Evolutionary conservation across 2,329 filamentous ascomycete genomes (phyloP), one percentile per base, ranked within the genome.

Genomic region (Coleophoma crateriformis): DNA sequence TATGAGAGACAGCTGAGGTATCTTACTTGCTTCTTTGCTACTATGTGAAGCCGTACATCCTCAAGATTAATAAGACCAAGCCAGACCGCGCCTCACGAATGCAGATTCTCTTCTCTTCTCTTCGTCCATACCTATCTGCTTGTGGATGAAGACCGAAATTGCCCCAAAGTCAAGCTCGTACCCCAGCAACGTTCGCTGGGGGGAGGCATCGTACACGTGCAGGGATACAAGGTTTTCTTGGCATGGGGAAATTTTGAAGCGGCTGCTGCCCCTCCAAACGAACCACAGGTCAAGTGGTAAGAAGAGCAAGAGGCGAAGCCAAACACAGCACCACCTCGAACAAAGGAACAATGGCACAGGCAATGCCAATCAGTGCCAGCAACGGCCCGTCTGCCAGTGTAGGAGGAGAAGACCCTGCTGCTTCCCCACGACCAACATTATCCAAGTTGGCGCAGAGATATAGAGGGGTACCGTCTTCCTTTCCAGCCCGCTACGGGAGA

Each of bases 381-480:
- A 48, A 59, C 34, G 49, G 12, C 12, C 11, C 52, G 33, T 54
- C 52, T 17, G 48, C 52, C 14, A 55, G 50, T 46, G 57, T 59
- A 51, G 52, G 57, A 52, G 56, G 58, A 13, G 41, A 3, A 12
- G 41, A 13, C 13, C 56, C 56, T 35, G 49, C 56, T 32, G 54
- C 58, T 7, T 53, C 43, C 51, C 15, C 55, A 6, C 46, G 50
- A 13, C 37, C 63, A 2, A 39, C 56, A 33, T 50, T 64, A 12
- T 62, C 62, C 4, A 59, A 58, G 58, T 59, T 40, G 43, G 55
- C 56, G 48, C 69, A 55, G 68, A 75, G 70, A 74, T 55, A 81
- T 77, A 43, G 76, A 78, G 62, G 82, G 76, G 79, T 78, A 78
- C 22, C 73, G 74, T 37, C 33, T 39, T 17, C 38, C 45, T 33